Evolutionary conservation across 768 basidiomycete species (phyloP), one percentile per base, ranked within the genome.

Genomic region (Suillus subluteus): DNA sequence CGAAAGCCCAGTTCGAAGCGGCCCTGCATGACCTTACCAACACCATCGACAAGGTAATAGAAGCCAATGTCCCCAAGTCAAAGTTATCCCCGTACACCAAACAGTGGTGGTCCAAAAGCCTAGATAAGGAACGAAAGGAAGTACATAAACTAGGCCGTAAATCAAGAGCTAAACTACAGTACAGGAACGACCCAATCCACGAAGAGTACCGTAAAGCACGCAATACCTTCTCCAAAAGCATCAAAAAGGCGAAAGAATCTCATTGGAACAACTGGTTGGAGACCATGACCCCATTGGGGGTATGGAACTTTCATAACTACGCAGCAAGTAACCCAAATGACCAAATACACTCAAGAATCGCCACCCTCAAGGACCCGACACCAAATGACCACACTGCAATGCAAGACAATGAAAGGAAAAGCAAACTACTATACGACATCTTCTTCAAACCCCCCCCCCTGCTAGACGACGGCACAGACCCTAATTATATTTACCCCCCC

Each of bases 201-300:
- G 13, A 50, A 0, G 2, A 50, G 13, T 23, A 50, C 1, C 0
- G 13, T 1, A 50, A 1, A 23, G 48, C 23, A 0, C 1, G 5
- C 6, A 50, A 50, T 2, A 15, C 5, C 5, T 23, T 50, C 6
- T 23, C 2, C 6, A 23, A 50, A 2, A 26, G 13, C 13, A 50
- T 50, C 48, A 50, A 3, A 6, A 23, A 26, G 48, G 48, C 48
- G 2, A 50, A 50, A 2, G 48, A 23, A 7, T 6, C 5, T 15
- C 48, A 50, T 2, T 50, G 48, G 48, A 26, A 2, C 0, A 13
- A 6, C 1, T 50, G 48, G 48, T 23, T 50, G 0, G 13, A 48
- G 12, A 15, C 5, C 1, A 13, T 50, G 6, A 26, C n/a, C 3
- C 23, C 13, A 1, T 5, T 6, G 0, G 48, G 13, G 3, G 6